Evolutionary conservation across 228 moss, liverwort and hornwort genomes (phyloP).

Genomic region (Sphagnum magellanicum): DNA sequence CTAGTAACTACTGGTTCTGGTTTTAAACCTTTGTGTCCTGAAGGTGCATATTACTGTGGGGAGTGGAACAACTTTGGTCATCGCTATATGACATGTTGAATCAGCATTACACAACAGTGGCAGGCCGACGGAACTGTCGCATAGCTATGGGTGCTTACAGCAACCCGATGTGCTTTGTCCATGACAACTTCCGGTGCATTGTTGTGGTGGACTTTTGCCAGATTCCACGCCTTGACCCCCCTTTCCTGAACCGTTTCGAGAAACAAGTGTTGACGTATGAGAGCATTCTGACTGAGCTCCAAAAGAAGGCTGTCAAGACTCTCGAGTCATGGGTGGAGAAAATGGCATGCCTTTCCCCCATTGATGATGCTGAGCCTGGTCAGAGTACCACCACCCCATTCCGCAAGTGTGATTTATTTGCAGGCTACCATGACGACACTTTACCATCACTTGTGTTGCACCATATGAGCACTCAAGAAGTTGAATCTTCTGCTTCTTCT

Average conservation of each 20-base stretch:
- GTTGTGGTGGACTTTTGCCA: slow-evolving; percentile 54
- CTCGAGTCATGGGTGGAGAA: slow-evolving; percentile 39
- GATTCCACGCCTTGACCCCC: slow-evolving; percentile 43
- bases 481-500: slow-evolving; percentile 19
- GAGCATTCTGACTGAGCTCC: slow-evolving; percentile 31
- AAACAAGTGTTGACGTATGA: slow-evolving; percentile 62
- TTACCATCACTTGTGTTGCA: slow-evolving; percentile 53
- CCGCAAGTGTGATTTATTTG: slow-evolving; percentile 31
- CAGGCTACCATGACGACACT: slow-evolving; percentile 53
- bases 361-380: neutral
- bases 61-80: slow-evolving; percentile 57
- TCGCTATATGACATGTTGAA: slow-evolving; percentile 66
- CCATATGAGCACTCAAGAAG: slow-evolving; percentile 22
- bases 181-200: slow-evolving; percentile 58
- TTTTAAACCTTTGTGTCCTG: neutral
- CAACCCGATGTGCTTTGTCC: slow-evolving; percentile 61
- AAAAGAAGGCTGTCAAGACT: slow-evolving; percentile 28
- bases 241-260: slow-evolving; percentile 60
- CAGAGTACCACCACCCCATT: neutral
- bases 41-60: slow-evolving; percentile 48
- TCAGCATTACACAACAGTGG: slow-evolving; percentile 56
- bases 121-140: slow-evolving; percentile 47
- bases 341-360: slow-evolving; percentile 23
- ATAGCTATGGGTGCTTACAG: slow-evolving; percentile 62
- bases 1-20: neutral